Conservation (phyloP, 306 rosid genomes). For the Cucurbita pepo region DNA sequence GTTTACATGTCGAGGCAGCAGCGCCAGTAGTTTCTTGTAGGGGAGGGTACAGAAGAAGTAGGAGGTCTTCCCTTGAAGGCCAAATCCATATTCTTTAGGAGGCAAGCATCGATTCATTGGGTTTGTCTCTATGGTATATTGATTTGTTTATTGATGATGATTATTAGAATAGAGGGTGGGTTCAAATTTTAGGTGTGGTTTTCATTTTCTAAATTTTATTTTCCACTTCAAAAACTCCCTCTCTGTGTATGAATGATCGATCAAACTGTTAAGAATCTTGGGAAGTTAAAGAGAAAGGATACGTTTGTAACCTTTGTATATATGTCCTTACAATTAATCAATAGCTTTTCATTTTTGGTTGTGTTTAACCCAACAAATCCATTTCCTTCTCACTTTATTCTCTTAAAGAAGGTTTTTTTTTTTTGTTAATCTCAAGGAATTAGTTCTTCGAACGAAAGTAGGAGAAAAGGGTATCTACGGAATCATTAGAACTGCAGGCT, state of each 20-base stretch:
- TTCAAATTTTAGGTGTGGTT: slow-evolving; percentile 33
- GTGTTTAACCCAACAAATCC: slow-evolving; percentile 16
- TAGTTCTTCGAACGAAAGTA: no score
- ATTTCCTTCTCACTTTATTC: background rate
- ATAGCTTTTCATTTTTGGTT: slow-evolving; percentile 39
- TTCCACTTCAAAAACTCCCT: slow-evolving; percentile 19
- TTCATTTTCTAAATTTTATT: slow-evolving; percentile 16
- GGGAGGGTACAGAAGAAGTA: slow-evolving; percentile 32
- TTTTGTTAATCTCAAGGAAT: no score
- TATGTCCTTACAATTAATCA: slow-evolving; percentile 39
- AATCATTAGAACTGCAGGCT: no score
- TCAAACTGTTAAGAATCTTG: slow-evolving; percentile 21
- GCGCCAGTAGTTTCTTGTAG: slow-evolving; percentile 23
- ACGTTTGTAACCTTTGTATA: slow-evolving; percentile 63
- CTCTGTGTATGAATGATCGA: slow-evolving; percentile 27
- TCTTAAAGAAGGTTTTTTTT: no score
- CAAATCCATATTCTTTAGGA: slow-evolving; percentile 73
- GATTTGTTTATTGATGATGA: slow-evolving; percentile 28
- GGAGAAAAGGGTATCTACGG: no score
- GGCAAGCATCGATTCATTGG: slow-evolving; percentile 31
- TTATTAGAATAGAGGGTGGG: slow-evolving; percentile 24
- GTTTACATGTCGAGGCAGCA: slow-evolving; percentile 18
- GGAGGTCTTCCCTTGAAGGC: slow-evolving; percentile 19
- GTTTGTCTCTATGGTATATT: slow-evolving; percentile 52
- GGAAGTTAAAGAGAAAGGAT: slow-evolving; percentile 1